Evolutionary conservation across 1,284 basidiomycete genomes (phyloP), one percentile per base, ranked within the genome.

Genomic region (Puccinia horiana): DNA sequence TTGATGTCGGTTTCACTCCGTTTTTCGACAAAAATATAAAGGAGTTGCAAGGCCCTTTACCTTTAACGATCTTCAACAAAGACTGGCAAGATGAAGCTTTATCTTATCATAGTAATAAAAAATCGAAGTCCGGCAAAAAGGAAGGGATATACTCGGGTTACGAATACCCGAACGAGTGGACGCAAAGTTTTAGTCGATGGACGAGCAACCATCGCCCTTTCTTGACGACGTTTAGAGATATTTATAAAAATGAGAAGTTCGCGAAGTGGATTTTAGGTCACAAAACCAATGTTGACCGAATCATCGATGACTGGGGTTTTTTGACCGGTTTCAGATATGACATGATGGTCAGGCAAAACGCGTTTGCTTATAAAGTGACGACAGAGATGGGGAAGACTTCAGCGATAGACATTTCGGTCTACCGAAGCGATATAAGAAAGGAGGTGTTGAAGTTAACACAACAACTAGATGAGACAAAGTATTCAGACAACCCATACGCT

Each of bases 281-380:
- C 52, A 75, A 75, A 29, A 0, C n/a, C 9, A 58, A 75, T 29
- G 52, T 58, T 26, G n/a, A 75, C 20, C 18, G 2, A 16, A 75
- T 75, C 37, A 40, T 58, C 18, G 11, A 49, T 8, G 29, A 74
- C 1, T n/a, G 32, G 42, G n/a, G n/a, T 20, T 74, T 56, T 14
- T 56, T 47, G 16, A 37, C 40, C 16, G 73, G 52, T 3, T 58
- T 75, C 40, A 54, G 56, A 42, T 75, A 75, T n/a, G 73, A 75
- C 18, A 47, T 75, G 12, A 16, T 26, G 2, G 32, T 75, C 2
- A 2, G 32, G 6, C 16, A 1, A 16, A 75, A 75, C 23, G 23
- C 47, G 14, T 75, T 61, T n/a, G 44, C 37, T 18, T 29, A 56
- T n/a, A 9, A 47, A 52, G 56, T 61, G 8, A 35, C 32, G 1